Evolutionary conservation across 345 rosid species (phyloP), one percentile per base, ranked within the genome.

Genomic region (Aquilaria yunnanensis): DNA sequence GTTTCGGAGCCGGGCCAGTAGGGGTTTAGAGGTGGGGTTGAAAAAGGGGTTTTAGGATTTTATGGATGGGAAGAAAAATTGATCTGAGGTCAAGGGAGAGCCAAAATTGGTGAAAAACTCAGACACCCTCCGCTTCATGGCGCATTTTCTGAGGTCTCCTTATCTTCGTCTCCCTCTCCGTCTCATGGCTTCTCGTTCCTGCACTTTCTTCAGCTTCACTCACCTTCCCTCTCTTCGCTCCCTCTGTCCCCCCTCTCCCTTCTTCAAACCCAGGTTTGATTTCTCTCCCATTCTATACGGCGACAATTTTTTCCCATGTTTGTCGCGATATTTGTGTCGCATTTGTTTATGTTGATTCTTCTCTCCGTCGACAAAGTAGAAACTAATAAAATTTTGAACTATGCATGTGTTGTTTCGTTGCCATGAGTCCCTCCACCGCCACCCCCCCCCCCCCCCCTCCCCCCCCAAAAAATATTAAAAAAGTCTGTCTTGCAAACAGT

Each of bases 141-240:
- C 74, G 60, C 61, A 66, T 63, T 77, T 72, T 59, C 78, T 77
- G 50, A 81, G 73, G 52, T 68, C 79, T 32, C 68, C 67, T 34
- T 72, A 67, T 72, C 75, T 67, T 60, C 75, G 57, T 64, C 75
- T 54, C 51, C 75, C 60, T 62, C 61, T 74, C 13, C 85, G 78
- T 56, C 64, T 76, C 77, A 80, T 82, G 86, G 75, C 89, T 65
- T 77, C 77, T 66, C 78, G 79, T 51, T 74, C 69, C 66, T 60
- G 57, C 41, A 43, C 62, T 66, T 52, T 60, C 53, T 67, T 57
- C 34, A 66, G 49, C 69, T 56, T 5, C 57, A 67, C 67, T 47
- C 45, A 66, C 59, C 59, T 45, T 8, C 70, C 69, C 59, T 52
- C 77, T 51, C 69, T 54, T n/a, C 31, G 60, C 41, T 67, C 68